phyloP scores from a whole-genome alignment of 2,329 filamentous ascomycete genomes.

The Fusarium oligoseptatum region DNA sequence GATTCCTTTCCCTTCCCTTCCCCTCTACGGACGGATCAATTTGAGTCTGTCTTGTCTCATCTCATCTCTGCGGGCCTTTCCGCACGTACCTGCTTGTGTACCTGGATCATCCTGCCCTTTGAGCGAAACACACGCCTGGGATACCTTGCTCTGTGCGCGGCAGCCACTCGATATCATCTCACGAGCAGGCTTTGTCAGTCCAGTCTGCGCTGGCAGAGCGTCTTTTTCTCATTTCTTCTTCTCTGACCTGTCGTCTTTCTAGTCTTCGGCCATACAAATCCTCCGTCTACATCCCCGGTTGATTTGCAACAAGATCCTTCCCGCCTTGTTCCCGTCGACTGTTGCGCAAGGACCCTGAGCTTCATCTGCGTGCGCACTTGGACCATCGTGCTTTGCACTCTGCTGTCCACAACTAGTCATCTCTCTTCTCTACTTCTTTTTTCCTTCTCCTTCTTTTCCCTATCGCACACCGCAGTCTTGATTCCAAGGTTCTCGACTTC shows the following conservation, averaged over 20 bases:
- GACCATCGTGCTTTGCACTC: slow-evolving; percentile 5
- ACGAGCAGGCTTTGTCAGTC: slow-evolving; percentile 28
- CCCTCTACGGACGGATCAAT: background rate
- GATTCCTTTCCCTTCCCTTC: background rate
- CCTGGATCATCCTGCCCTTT: slow-evolving; percentile 44
- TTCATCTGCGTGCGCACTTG: slow-evolving; percentile 33
- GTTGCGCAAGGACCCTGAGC: slow-evolving; percentile 23
- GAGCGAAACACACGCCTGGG: slow-evolving; percentile 44
- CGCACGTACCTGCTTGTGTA: slow-evolving; percentile 37
- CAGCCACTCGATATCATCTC: slow-evolving; percentile 30
- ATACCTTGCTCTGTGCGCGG: slow-evolving; percentile 40
- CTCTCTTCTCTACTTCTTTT: slow-evolving; percentile 19
- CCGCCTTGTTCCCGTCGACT: slow-evolving; percentile 35
- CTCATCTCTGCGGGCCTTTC: slow-evolving; percentile 28
- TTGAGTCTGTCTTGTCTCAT: slow-evolving; percentile 8
- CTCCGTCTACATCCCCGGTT: slow-evolving; percentile 15
- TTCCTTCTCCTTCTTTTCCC: slow-evolving; percentile 22
- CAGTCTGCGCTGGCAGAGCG: slow-evolving; percentile 43
- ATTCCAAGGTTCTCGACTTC: slow-evolving; percentile 14
- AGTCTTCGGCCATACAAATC: slow-evolving; percentile 21
- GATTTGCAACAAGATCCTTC: slow-evolving; percentile 28
- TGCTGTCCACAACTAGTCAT: slow-evolving; percentile 18
- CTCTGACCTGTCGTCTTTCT: slow-evolving; percentile 2
- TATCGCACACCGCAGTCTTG: slow-evolving; percentile 22
- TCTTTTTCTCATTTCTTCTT: slow-evolving; percentile 7